Base-by-base conservation (phyloP, 148 eudicot species). In the Nepenthes mirabilis region DNA sequence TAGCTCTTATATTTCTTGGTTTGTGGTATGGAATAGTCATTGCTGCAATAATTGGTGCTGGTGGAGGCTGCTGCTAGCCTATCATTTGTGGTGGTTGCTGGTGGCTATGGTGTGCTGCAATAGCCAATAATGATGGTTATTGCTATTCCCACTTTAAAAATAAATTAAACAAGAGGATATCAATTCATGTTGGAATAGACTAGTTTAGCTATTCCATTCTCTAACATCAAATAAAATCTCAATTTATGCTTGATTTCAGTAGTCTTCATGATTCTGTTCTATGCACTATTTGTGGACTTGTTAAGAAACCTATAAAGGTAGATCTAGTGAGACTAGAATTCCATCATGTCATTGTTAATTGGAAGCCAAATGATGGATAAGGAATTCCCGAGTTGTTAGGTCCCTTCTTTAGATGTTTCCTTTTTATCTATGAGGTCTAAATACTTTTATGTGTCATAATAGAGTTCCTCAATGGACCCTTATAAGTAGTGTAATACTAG, bases 241-340 rank as follows among this genome's bases (percentile, higher is more conserved):
- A 2, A 40, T 49, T 64, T 69, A 12, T 70, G 58, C 68, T 36
- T 40, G 45, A 40, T 8, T 40, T 40, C 6, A 40, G 45, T 40
- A 3, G 10, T 49, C 52, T 49, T 62, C 58, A 9, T 37, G 60
- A 49, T 8, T 7, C 64, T 61, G 43, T 23, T 69, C 58, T 63
- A 51, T 59, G 66, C 73, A 91, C 95, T 74, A 86, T 91, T 59
- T 78, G 60, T 72, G 95, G 75, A 62, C 83, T 83, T 60, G 78
- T 91, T 72, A 70, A 62, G 75, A 71, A 72, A 37, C 65, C 94
- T 33, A 52, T 85, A n/a, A 91, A 75, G 82, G 61, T 86, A 14
- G 95, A 83, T 80, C 72, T 80, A 55, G 60, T 58, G 36, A 82
- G 95, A 64, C 78, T 82, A 57, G 97, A 91, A 68, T 91, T 83